Evolutionary conservation across 2,329 filamentous ascomycete genomes (phyloP).

Genomic region (Pseudocercospora cruenta): DNA sequence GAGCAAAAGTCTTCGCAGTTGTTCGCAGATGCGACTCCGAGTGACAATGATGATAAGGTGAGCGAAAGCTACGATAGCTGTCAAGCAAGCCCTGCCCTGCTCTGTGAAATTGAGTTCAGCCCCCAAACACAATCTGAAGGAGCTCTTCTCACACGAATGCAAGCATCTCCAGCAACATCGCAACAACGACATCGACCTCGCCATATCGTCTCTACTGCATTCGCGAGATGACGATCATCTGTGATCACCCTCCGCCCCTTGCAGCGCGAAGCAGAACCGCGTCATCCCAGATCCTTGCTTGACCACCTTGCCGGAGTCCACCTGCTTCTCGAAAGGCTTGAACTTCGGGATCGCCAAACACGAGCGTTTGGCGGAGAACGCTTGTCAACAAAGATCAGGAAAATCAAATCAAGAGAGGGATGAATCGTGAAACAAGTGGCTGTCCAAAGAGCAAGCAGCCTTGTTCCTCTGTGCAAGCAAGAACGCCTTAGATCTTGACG

Average conservation of each 20-base stretch:
- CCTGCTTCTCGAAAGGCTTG: slow-evolving; percentile 6
- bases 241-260: background rate
- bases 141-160: background rate
- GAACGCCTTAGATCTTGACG: background rate
- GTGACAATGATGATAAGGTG: background rate
- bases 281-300: slow-evolving; percentile 4
- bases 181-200: background rate
- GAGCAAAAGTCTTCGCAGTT: background rate
- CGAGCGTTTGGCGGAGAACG: background rate
- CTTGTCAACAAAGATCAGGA: background rate
- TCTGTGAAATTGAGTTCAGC: background rate
- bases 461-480: background rate
- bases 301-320: background rate
- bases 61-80: background rate
- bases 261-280: slow-evolving; percentile 2
- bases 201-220: background rate
- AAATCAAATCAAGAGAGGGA: background rate
- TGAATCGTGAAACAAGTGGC: background rate
- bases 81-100: background rate
- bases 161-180: background rate
- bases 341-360: slow-evolving; percentile 1
- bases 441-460: background rate
- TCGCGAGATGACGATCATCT: background rate
- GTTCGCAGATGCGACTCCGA: background rate
- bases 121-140: background rate